phyloP scores from a whole-genome alignment of 2,329 filamentous ascomycete genomes.

The Penicillium sumatraense region DNA sequence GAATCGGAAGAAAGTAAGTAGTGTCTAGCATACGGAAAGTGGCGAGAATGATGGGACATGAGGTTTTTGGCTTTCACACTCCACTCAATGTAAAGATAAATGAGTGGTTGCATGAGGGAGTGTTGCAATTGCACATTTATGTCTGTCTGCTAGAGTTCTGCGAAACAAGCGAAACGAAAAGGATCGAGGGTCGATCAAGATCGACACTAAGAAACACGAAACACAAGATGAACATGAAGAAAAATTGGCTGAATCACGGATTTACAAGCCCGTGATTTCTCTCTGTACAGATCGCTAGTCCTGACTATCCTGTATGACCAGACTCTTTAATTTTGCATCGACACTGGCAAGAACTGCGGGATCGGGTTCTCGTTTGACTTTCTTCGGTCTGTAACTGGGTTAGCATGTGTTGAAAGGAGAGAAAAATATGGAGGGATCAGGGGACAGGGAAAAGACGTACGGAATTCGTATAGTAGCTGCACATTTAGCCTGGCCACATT shows the following conservation, averaged over 20 bases:
- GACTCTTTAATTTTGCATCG: constrained; percentile 42
- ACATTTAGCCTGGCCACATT: constrained; percentile 48
- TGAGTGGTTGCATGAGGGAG: not conserved
- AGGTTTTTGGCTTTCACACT: not conserved
- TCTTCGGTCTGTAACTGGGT: constrained; percentile 41
- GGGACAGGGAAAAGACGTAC: constrained; percentile 40
- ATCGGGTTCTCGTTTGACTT: constrained; percentile 43
- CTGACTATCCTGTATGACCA: constrained; percentile 11
- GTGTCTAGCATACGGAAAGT: not conserved
- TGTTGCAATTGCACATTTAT: constrained; percentile 1
- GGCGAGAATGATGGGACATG: not conserved
- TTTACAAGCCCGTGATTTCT: not conserved
- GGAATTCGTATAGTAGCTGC: constrained; percentile 46
- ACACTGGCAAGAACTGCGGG: constrained; percentile 44
- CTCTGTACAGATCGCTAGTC: constrained; percentile 10
- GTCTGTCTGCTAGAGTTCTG: constrained; percentile 6
- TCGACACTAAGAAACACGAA: not conserved
- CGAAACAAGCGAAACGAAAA: constrained; percentile 1
- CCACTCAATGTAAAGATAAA: not conserved
- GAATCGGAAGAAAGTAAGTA: not conserved
- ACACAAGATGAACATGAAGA: constrained; percentile 1
- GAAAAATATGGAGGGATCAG: too few species aligned
- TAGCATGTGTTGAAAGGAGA: constrained; percentile 4
- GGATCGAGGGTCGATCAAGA: not conserved
- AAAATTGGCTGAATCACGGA: not conserved